phyloP scores from a whole-genome alignment of 163 green algal genomes.

The Trebouxiophyceae sp. region DNA sequence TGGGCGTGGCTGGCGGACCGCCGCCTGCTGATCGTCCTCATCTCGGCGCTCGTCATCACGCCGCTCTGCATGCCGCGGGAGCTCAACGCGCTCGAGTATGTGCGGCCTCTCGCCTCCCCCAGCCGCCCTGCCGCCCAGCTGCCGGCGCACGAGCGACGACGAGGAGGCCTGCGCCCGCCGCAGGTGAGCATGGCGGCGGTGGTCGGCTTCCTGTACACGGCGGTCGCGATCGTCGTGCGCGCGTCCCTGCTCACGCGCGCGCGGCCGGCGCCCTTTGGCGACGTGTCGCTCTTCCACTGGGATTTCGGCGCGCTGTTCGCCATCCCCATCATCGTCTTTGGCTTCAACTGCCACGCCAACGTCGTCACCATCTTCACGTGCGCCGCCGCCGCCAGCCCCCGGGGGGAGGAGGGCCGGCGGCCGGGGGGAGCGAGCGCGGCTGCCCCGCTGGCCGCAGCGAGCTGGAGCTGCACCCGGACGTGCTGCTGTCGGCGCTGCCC shows the following conservation, averaged over 20 bases:
- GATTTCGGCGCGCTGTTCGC: conserved; percentile 43
- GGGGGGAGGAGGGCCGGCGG: too few relatives aligned
- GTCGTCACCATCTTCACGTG: conserved; percentile 46
- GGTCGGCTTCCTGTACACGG: conserved; percentile 52
- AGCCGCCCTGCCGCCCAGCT: too few relatives aligned
- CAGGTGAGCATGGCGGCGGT: conserved; percentile 12
- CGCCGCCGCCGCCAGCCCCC: neutral
- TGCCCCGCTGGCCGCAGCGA: conserved; percentile 38
- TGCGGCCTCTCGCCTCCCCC: too few relatives aligned
- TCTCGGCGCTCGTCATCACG: conserved; percentile 29
- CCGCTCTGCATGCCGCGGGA: conserved; percentile 54
- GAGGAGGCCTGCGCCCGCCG: too few relatives aligned
- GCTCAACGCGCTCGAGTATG: conserved; percentile 9
- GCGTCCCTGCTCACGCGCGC: neutral
- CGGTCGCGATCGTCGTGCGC: conserved; percentile 28
- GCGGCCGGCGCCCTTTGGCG: conserved; percentile 7
- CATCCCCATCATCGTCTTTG: conserved; percentile 71
- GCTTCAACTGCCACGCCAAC: conserved; percentile 73
- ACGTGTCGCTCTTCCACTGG: conserved; percentile 23
- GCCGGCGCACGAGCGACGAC: too few relatives aligned
- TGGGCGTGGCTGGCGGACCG: conserved; percentile 10
- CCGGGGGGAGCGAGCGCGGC: too few relatives aligned
- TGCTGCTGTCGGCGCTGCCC: conserved; percentile 18
- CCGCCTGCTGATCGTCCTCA: conserved; percentile 18
- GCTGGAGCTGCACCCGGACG: conserved; percentile 23